A percentile compares a stretch with the other conserved stretches of the same genome.
These are phyloP conservation scores for Tylopilus sp. DNA, from an alignment of 1,284 basidiomycete genomes.

Conservation along the genomic window DNA sequence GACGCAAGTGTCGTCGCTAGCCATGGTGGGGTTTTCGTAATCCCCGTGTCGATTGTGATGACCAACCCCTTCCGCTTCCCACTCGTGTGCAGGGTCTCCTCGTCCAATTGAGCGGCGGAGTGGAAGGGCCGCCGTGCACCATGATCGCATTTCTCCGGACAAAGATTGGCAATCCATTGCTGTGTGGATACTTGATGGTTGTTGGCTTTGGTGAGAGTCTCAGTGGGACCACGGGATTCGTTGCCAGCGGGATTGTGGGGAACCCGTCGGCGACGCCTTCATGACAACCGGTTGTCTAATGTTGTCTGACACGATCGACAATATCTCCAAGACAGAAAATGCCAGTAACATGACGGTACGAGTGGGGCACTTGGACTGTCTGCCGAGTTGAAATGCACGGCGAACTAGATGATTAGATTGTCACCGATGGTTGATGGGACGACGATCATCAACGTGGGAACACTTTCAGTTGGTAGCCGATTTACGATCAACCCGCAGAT, in stretches of 20 bases:
- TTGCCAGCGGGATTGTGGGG: background rate
- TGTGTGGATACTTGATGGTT: slow-evolving; percentile 1
- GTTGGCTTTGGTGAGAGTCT: background rate
- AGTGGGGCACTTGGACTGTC: background rate
- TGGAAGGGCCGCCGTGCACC: too few species aligned
- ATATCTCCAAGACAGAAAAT: slow-evolving; percentile 8
- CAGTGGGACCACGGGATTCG: too few species aligned
- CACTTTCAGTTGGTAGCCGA: background rate
- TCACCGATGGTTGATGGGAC: background rate
- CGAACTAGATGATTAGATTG: too few species aligned
- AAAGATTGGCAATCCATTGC: too few species aligned
- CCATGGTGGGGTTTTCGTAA: too few species aligned
- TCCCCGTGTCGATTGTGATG: too few species aligned
- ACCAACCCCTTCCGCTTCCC: too few species aligned
- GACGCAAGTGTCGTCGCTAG: too few species aligned
- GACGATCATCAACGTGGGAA: background rate
- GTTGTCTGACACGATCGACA: background rate
- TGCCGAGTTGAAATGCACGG: background rate
- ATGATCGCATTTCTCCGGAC: too few species aligned
- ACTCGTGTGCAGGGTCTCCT: too few species aligned
- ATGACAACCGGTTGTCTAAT: slow-evolving; percentile 1
- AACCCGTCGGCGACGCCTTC: background rate
- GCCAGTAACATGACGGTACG: background rate
- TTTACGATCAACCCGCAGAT: background rate
- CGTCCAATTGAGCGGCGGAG: too few species aligned